A percentile compares a stretch with the other conserved stretches of the same genome.
phyloP scores from a whole-genome alignment of 1,139 yeast genomes.

The Meyerozyma smithsonii region DNA sequence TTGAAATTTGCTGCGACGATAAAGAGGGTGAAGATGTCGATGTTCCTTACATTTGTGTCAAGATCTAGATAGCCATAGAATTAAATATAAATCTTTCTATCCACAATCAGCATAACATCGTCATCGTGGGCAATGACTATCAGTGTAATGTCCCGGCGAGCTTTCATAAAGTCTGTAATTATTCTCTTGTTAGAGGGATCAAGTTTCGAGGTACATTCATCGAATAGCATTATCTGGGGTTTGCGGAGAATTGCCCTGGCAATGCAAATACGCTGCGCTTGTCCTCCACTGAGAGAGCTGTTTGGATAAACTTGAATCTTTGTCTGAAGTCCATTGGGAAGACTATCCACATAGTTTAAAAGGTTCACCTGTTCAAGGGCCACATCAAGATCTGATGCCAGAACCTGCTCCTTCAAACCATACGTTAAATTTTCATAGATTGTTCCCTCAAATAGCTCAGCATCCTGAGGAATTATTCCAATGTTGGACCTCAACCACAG shows the following conservation, averaged over 20 bases:
- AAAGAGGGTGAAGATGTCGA: conserved; percentile 92
- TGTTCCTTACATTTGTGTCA: conserved; percentile 76
- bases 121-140: conserved; percentile 57
- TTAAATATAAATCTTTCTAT: conserved; percentile 23
- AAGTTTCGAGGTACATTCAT: conserved; percentile 78
- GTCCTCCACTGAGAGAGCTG: conserved; percentile 63
- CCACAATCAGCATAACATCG: conserved; percentile 50
- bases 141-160: conserved; percentile 32
- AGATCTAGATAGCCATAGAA: conserved; percentile 14
- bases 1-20: conserved; percentile 93
- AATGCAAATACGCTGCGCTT: conserved; percentile 69
- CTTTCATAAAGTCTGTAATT: conserved; percentile 41
- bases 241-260: conserved; percentile 66
- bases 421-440: conserved; percentile 62
- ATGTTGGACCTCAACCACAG: conserved; percentile 49
- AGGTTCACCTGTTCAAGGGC: conserved; percentile 45
- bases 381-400: conserved; percentile 36
- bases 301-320: conserved; percentile 35
- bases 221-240: conserved; percentile 62
- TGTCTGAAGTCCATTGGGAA: conserved; percentile 57
- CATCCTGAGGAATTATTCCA: conserved; percentile 65
- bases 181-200: conserved; percentile 50
- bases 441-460: conserved; percentile 62
- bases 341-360: conserved; percentile 42
- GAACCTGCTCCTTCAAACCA: conserved; percentile 2